Percentiles rank a stretch among this genome's conserved stretches.
phyloP scores from a whole-genome alignment of 805 yeast genomes.

The Candida odintsovae region DNA sequence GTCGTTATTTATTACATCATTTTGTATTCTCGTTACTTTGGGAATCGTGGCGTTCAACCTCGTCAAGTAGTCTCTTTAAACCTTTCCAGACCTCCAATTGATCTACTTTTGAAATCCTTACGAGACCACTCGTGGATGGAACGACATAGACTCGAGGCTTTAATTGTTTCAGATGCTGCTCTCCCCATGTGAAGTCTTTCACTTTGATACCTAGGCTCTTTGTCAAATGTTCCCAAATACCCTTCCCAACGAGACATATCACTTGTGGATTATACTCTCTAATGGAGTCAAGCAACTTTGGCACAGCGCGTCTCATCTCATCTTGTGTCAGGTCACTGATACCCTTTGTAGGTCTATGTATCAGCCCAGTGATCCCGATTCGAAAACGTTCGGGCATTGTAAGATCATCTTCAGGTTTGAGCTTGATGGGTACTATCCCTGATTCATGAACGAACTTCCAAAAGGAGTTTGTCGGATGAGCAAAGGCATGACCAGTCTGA shows the following conservation, averaged over 20 bases:
- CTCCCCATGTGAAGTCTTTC: slow-evolving; percentile 49
- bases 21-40: neutral
- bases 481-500: slow-evolving; percentile 59
- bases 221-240: slow-evolving; percentile 62
- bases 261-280: slow-evolving; percentile 31
- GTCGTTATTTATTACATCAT: neutral
- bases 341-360: slow-evolving; percentile 54
- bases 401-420: slow-evolving; percentile 35
- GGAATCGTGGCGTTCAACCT: neutral
- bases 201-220: slow-evolving; percentile 18
- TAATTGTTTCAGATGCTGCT: slow-evolving; percentile 19
- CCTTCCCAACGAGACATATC: slow-evolving; percentile 64
- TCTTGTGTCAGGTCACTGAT: slow-evolving; percentile 44
- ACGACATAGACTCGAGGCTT: slow-evolving; percentile 44
- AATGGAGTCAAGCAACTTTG: slow-evolving; percentile 43
- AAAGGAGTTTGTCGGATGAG: slow-evolving; percentile 62
- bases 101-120: slow-evolving; percentile 40
- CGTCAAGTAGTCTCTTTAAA: slow-evolving; percentile 20
- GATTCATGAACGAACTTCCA: slow-evolving; percentile 60
- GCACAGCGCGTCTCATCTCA: slow-evolving; percentile 55
- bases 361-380: slow-evolving; percentile 70
- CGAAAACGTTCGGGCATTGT: slow-evolving; percentile 30
- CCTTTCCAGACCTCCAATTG: slow-evolving; percentile 46
- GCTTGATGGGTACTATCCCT: slow-evolving; percentile 30
- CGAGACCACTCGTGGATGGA: slow-evolving; percentile 73